These are phyloP conservation scores for Stropharia rugosoannulata DNA, from an alignment of 768 basidiomycete species.

Conservation along the genomic window DNA sequence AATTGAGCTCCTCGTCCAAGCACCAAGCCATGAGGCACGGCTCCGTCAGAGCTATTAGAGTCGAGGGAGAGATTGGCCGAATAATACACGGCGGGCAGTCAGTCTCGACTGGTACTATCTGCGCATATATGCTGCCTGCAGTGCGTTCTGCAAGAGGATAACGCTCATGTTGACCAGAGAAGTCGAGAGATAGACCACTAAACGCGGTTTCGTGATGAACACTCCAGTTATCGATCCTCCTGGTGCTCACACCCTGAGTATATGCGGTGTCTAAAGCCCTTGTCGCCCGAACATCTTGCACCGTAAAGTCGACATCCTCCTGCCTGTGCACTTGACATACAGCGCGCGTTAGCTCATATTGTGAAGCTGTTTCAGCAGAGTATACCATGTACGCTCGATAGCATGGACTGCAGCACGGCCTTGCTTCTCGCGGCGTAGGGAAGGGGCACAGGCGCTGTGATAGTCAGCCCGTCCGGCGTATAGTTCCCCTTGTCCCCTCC, in stretches of 20 bases:
- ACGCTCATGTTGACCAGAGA: neutral
- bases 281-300: neutral
- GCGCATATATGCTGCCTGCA: neutral
- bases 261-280: neutral
- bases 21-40: constrained; percentile 34
- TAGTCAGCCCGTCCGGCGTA: constrained; percentile 1
- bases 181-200: neutral
- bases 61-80: constrained; percentile 35
- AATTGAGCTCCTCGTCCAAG: too few species aligned
- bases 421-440: constrained; percentile 17
- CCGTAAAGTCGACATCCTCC: neutral
- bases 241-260: neutral
- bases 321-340: too few species aligned
- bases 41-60: constrained; percentile 42
- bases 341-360: neutral
- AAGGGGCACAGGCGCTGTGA: constrained; percentile 20
- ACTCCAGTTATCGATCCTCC: too few species aligned
- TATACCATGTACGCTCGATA: constrained; percentile 16
- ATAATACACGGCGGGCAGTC: constrained; percentile 8
- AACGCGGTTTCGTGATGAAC: too few species aligned
- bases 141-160: neutral
- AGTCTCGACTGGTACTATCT: neutral
- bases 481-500: neutral
- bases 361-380: neutral
- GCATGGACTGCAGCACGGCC: constrained; percentile 15